Base-by-base conservation (phyloP, 257 asterid species). In the Jacaranda copaia region DNA sequence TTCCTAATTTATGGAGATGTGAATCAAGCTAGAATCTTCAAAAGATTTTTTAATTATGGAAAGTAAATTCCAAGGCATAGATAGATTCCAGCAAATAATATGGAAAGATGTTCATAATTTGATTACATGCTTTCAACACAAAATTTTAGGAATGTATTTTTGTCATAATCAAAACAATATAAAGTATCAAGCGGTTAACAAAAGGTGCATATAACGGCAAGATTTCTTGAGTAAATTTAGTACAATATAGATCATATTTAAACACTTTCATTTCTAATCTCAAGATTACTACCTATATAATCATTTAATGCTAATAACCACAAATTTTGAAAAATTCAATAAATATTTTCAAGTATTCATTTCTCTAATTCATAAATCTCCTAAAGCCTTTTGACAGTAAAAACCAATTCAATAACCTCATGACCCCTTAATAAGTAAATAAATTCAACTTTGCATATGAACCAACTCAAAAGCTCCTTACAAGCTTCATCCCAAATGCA, bases 221-320 rank as follows among this genome's bases (percentile, higher is more conserved):
- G 60, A 67, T 51, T 39, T 65, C 13, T 36, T 10, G 43, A 39
- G 40, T 63, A 51, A 45, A 46, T 48, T 36, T 15, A 67, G 12
- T 7, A 5, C 9, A 12, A 68, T 3, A 32, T 20, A 18, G 39
- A 69, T 45, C 20, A 57, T 18, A 36, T 57, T 46, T 14, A 56
- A 68, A 9, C 46, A 25, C 45, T 14, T 49, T 45, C 59, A 51
- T 7, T 59, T 68, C 52, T 40, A 40, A 69, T 35, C 32, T 43
- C 49, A 51, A 80, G 18, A 39, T 64, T 12, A 61, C 36, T n/a
- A 19, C 63, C 72, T 16, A 8, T 12, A 68, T n/a, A n/a, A 68
- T 61, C 66, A 36, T 63, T 36, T 2, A 77, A 38, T 18, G 14
- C 68, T 45, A 71, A 53, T 18, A 58, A 53, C 5, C 77, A 58